These are phyloP conservation scores for Sclerotinia borealis DNA, from an alignment of 2,329 filamentous ascomycete species.

Conservation along the genomic window DNA sequence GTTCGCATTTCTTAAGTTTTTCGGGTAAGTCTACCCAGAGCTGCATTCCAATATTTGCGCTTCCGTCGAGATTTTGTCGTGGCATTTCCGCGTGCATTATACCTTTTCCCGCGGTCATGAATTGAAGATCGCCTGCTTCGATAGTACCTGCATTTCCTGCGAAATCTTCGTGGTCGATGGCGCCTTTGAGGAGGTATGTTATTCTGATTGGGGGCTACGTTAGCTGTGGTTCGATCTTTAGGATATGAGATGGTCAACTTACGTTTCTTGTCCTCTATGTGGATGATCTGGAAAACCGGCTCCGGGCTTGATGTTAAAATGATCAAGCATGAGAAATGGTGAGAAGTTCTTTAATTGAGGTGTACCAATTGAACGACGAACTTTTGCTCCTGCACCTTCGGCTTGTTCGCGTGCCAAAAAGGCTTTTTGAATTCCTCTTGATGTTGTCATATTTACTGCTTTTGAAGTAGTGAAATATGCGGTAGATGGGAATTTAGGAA, in stretches of 20 bases:
- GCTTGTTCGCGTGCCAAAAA: slow-evolving; percentile 81
- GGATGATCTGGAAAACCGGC: slow-evolving; percentile 88
- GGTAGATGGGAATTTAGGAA: slow-evolving; percentile 19
- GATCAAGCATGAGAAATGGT: slow-evolving; percentile 94
- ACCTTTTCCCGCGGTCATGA: slow-evolving; percentile 91
- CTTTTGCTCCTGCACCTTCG: slow-evolving; percentile 81
- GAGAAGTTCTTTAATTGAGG: slow-evolving; percentile 77
- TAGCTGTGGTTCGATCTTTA: background rate
- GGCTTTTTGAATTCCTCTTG: slow-evolving; percentile 73
- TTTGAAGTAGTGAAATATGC: slow-evolving; percentile 19
- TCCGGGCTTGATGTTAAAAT: slow-evolving; percentile 74
- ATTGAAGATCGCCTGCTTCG: slow-evolving; percentile 82
- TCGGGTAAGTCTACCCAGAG: slow-evolving; percentile 90
- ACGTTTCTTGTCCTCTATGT: slow-evolving; percentile 46
- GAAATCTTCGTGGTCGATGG: slow-evolving; percentile 88
- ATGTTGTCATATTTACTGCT: slow-evolving; percentile 52
- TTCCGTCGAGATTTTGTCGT: slow-evolving; percentile 66
- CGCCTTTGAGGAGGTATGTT: slow-evolving; percentile 82
- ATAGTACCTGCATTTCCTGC: slow-evolving; percentile 81
- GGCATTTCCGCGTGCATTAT: slow-evolving; percentile 98
- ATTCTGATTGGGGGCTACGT: slow-evolving; percentile 40
- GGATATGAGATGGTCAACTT: background rate
- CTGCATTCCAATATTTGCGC: slow-evolving; percentile 79
- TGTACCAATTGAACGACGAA: slow-evolving; percentile 83
- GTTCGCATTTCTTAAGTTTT: slow-evolving; percentile 80